These are phyloP conservation scores for Delitschia confertaspora DNA, from an alignment of 495 filamentous ascomycete genomes.

Conservation along the genomic window DNA sequence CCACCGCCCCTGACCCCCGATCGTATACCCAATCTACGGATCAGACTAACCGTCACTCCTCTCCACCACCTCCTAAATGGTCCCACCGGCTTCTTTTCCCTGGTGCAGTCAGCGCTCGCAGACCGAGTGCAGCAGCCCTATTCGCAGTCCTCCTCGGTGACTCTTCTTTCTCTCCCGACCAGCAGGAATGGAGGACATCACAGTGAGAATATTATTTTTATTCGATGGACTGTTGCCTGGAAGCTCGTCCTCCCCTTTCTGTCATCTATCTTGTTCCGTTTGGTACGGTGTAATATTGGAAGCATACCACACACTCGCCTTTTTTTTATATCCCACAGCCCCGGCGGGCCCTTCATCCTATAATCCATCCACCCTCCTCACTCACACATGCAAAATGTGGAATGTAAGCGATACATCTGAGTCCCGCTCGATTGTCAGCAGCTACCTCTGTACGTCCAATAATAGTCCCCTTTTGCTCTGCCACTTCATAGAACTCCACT, in stretches of 20 bases:
- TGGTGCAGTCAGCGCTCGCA: neutral
- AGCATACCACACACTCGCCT: constrained; percentile 11
- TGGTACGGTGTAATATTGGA: constrained; percentile 15
- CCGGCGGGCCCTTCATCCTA: constrained; percentile 2
- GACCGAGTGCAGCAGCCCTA: too few relatives aligned
- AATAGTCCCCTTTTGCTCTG: constrained; percentile 13
- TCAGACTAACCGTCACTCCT: constrained; percentile 6
- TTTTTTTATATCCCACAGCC: constrained; percentile 10
- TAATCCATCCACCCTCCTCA: too few relatives aligned
- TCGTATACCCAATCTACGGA: constrained; percentile 22
- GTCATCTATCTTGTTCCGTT: constrained; percentile 1
- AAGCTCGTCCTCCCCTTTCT: neutral
- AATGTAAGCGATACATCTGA: constrained; percentile 2
- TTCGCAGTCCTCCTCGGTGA: neutral
- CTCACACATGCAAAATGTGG: too few relatives aligned
- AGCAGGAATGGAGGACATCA: neutral
- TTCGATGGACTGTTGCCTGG: constrained; percentile 5
- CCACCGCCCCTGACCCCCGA: constrained; percentile 12
- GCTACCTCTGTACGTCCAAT: neutral
- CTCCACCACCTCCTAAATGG: neutral
- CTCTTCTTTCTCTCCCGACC: neutral
- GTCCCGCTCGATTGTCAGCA: constrained; percentile 6
- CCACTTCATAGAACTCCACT: constrained; percentile 4
- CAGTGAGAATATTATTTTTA: too few relatives aligned
- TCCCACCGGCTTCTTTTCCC: neutral